Evolutionary conservation across 495 filamentous ascomycete genomes (phyloP), one percentile per base, ranked within the genome.

Genomic region (Usnea hakonensis): DNA sequence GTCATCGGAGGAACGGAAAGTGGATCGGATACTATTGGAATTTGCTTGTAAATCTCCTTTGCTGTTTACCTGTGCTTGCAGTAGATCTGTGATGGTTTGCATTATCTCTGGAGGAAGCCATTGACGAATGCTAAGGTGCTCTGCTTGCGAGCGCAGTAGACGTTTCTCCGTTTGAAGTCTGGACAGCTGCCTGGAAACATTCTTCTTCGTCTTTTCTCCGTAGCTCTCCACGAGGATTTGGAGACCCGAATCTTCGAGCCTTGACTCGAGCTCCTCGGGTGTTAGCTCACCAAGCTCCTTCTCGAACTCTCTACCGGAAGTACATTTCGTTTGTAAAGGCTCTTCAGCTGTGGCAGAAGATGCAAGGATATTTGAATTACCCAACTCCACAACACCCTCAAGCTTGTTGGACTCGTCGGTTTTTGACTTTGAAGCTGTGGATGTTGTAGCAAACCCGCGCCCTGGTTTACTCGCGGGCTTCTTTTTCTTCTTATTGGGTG

Each of bases 381-480:
- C 59, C 7, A 11, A 13, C 6, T 10, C 23, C 8, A 43, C 50
- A 28, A 11, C 19, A 4, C 32, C 10, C 6, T 55, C 48, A n/a
- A n/a, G 23, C 36, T 61, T 50, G 4, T 36, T 61, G 11, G 21
- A 0, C 5, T 21, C 40, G n/a, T 46, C 33, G 11, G 60, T 21
- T 63, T 66, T 78, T 5, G 78, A 69, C 73, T 95, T 96, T 10
- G 89, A 93, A 43, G 90, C 88, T 55, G 90, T 79, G 16, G 93
- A 97, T 17, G 89, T 91, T 3, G 94, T 98, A 63, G 92, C 90
- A 77, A 97, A 91, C 11, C 91, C 92, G 68, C 94, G 83, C 46
- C 90, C 89, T 33, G 93, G 90, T 73, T 96, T 97, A 21, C 84
- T 79, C 19, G 78, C 81, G 52, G 88, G 77, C 78, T 96, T 96